These are phyloP conservation scores for Cytospora paraplurivora DNA, from an alignment of 2,329 filamentous ascomycete genomes.

Conservation along the genomic window DNA sequence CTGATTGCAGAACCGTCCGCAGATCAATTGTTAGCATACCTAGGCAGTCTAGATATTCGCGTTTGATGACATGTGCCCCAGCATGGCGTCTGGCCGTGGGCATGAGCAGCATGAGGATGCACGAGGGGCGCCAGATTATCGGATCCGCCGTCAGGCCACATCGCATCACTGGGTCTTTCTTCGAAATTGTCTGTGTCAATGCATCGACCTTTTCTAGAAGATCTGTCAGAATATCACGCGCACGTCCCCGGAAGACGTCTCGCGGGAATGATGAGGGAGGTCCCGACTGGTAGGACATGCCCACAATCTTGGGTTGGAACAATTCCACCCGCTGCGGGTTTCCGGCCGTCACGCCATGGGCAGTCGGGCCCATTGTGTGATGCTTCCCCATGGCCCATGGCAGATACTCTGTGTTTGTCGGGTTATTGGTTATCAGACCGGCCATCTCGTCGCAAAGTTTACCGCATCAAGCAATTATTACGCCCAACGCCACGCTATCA, in stretches of 20 bases:
- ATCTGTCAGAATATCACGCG: not conserved
- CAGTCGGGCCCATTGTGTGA: not conserved
- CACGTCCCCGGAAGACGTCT: not conserved
- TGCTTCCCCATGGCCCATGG: no score
- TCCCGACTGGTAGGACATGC: not conserved
- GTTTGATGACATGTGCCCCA: not conserved
- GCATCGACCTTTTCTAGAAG: slow-evolving; percentile 1
- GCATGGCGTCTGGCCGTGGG: not conserved
- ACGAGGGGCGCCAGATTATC: not conserved
- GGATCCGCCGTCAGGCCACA: not conserved
- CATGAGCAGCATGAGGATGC: not conserved
- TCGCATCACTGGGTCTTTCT: not conserved
- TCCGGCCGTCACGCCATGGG: not conserved
- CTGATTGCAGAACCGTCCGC: not conserved
- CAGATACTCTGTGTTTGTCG: no score
- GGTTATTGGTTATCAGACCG: not conserved
- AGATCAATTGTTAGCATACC: not conserved
- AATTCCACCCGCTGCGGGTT: not conserved
- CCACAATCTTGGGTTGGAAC: not conserved
- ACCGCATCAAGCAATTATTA: not conserved
- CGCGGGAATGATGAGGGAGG: slow-evolving; percentile 1
- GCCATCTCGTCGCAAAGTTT: not conserved
- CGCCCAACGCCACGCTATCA: no score
- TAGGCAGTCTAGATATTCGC: not conserved
- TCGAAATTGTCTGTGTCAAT: not conserved